Base-by-base conservation (phyloP, 768 basidiomycete genomes). In the Rhodosporidiobolus odoratus region DNA sequence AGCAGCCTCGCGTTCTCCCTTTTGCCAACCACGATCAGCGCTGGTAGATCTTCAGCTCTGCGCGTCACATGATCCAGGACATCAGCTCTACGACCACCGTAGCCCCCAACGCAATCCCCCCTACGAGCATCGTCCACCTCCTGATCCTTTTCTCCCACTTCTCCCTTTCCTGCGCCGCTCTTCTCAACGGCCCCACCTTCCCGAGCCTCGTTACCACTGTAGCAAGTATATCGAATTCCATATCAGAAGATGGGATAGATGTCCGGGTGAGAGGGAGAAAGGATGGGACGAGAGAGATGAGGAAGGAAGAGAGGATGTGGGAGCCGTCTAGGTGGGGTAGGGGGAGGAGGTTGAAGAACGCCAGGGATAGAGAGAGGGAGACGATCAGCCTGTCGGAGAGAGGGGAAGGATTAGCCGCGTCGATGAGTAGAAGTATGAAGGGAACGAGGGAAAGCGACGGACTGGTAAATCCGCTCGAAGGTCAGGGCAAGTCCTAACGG, bases 401-500 rank as follows among this genome's bases (percentile, higher is more conserved):
- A 17, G 27, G 6, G 25, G 17, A 6, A 8, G 23, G 0, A 25
- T 5, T 8, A 41, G 41, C 16, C 17, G 4, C 34, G 27, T 19
- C 6, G 37, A 15, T 2, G 27, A 32, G 47, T 2, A 16, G 16
- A 37, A 0, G 16, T 0, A 17, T 16, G 41, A n/a, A n/a, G 43
- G 12, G 52, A 40, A 13, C 7, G 40, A 8, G 8, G 8, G 10
- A 40, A 1, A 7, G 15, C 30, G 32, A 45, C 69, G 47, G 12
- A 58, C 69, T 23, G 27, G 30, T 38, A 65, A 59, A 61, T 65
- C 3, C 52, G 34, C 10, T 65, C 54, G n/a, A 71, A 32, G 19
- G 38, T 13, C 10, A 85, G 82, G 65, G 89, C 88, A 75, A 85
- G 86, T 75, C 91, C 83, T 73, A 82, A 83, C 0, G 92, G 92